Base-by-base conservation (phyloP, 306 rosid genomes). In the Fragaria nilgerrensis region DNA sequence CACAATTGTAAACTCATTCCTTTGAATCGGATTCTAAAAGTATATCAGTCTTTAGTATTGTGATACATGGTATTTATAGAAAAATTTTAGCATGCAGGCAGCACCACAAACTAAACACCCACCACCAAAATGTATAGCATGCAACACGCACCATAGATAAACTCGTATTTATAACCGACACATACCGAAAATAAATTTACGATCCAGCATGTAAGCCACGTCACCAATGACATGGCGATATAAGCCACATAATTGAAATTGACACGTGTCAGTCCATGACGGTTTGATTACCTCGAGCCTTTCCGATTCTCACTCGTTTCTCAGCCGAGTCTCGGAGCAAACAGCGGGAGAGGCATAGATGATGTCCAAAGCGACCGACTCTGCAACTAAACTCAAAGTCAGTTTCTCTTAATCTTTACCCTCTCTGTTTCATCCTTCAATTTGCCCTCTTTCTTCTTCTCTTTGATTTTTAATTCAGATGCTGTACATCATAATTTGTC, bases 311-410 rank as follows among this genome's bases (percentile, higher is more conserved):
- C 2, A 55, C 9, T 37, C 39, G 22, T 25, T 25, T 15, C 79
- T 64, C n/a, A 73, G 50, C 78, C 79, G 73, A 65, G 75, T 32
- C 39, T 47, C 78, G 52, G 47, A 65, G 50, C 68, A 50, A 69
- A 20, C 68, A 22, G 74, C 1, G 37, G 0, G n/a, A n/a, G 37
- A 64, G 69, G 89, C 81, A 87, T 89, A n/a, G 89, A 90, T 92
- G 90, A 88, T 79, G 55, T 84, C 93, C 90, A 86, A 83, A 77
- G 86, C 92, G 12, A 64, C 79, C 63, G 95, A 94, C 82, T 83
- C 91, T 77, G 79, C 83, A 39, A 50, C 74, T 61, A 75, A 80
- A 72, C 79, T 73, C 77, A 80, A 78, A 71, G 97, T 94, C 75
- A 79, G 96, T 85, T 22, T 75, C 59, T 74, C 76, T 56, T 53